Percentiles rank a stretch among this genome's conserved stretches.
Evolutionary conservation across 164 flowering plant species (phyloP).

Genomic region (Magnolia officinalis): DNA sequence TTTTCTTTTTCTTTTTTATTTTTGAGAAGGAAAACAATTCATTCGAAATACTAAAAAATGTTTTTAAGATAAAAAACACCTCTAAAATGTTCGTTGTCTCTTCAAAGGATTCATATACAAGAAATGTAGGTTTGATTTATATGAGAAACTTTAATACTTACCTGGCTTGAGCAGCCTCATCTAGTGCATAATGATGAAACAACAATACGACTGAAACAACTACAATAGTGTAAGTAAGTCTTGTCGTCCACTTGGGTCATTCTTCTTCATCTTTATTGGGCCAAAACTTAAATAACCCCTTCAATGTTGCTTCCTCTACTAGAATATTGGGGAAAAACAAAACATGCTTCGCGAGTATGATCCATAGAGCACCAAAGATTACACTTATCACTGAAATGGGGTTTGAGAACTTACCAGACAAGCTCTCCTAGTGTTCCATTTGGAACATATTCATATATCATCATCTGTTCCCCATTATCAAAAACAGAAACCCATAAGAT

Average conservation of each 20-base stretch:
- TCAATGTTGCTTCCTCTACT: slow-evolving; percentile 93
- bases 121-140: not conserved
- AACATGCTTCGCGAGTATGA: slow-evolving; percentile 75
- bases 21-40: too few species aligned
- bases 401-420: too few species aligned
- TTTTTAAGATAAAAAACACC: not conserved
- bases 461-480: too few species aligned
- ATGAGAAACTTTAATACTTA: slow-evolving; percentile 22
- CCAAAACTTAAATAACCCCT: slow-evolving; percentile 90
- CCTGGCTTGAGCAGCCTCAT: slow-evolving; percentile 99
- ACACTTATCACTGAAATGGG: slow-evolving; percentile 62
- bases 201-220: slow-evolving; percentile 60
- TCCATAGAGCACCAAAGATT: slow-evolving; percentile 70
- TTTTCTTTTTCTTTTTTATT: too few species aligned
- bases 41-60: too few species aligned
- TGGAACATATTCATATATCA: too few species aligned
- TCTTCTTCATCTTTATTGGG: slow-evolving; percentile 95
- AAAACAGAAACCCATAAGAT: too few species aligned
- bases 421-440: too few species aligned
- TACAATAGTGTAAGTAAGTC: slow-evolving; percentile 67
- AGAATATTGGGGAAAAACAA: slow-evolving; percentile 98
- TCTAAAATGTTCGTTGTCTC: too few species aligned
- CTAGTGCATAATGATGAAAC: slow-evolving; percentile 91
- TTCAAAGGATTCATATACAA: not conserved
- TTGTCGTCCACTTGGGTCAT: slow-evolving; percentile 85